Percentiles rank a stretch among this genome's conserved stretches.
Conservation (phyloP, 1,284 basidiomycete genomes). For the Cutaneotrichosporon cyanovorans region DNA sequence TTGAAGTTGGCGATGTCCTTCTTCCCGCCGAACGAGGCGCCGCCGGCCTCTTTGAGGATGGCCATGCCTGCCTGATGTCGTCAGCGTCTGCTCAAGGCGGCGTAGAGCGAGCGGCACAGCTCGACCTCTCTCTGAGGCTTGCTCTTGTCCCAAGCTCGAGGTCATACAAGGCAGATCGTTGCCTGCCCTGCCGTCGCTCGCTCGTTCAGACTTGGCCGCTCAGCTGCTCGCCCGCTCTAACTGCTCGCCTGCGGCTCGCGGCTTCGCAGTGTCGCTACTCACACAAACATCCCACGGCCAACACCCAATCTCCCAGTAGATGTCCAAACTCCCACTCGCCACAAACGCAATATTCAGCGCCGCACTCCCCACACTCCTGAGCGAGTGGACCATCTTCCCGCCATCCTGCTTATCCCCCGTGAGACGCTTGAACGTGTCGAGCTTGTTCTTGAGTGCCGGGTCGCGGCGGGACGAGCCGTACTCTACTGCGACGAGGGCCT, state of each 20-base stretch:
- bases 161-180: no score
- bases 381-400: constrained; percentile 79
- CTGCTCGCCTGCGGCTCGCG: no score
- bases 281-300: constrained; percentile 87
- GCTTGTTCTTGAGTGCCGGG: constrained; percentile 65
- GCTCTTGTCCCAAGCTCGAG: no score
- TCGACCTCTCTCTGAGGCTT: no score
- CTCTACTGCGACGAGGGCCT: constrained; percentile 80
- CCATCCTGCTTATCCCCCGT: constrained; percentile 64
- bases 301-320: constrained; percentile 78
- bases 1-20: constrained; percentile 34
- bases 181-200: no score
- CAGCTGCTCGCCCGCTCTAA: no score
- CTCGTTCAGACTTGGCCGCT: no score
- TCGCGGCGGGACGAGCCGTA: constrained; percentile 71
- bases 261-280: constrained; percentile 27
- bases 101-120: background rate
- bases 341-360: constrained; percentile 77
- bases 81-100: no score
- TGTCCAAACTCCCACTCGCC: constrained; percentile 72
- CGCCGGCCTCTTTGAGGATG: constrained; percentile 84
- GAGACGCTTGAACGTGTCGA: constrained; percentile 63
- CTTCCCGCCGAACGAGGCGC: constrained; percentile 64
- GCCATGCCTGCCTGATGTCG: constrained; percentile 68
- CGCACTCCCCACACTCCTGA: constrained; percentile 75